Percentiles rank a stretch among this genome's conserved stretches.
These are phyloP conservation scores for Scedosporium aurantiacum DNA, from an alignment of 2,329 filamentous ascomycete genomes.

Conservation along the genomic window DNA sequence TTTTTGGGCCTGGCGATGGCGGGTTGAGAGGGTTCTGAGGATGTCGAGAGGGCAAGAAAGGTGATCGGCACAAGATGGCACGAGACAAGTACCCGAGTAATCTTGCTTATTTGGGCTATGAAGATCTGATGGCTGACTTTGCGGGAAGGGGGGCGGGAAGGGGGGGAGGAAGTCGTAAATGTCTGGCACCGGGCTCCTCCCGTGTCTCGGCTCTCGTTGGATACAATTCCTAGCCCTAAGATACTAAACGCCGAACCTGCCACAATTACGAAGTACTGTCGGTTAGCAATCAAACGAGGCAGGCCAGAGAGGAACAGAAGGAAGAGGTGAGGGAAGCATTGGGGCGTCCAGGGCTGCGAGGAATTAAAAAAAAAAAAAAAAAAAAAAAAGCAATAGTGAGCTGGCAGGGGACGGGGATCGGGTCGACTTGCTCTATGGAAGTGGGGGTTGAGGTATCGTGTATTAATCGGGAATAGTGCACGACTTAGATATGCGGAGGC, in stretches of 20 bases:
- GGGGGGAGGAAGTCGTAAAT: background rate
- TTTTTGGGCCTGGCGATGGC: background rate
- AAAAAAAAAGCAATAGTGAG: background rate
- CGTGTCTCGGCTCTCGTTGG: background rate
- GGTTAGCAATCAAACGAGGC: background rate
- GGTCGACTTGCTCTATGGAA: background rate
- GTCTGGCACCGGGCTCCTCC: background rate
- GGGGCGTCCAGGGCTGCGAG: background rate
- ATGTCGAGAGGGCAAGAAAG: background rate
- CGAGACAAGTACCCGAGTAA: background rate
- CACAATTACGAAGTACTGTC: background rate
- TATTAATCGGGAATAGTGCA: slow-evolving; percentile 1
- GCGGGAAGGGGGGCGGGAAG: background rate
- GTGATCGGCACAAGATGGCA: background rate
- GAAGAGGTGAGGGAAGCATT: background rate
- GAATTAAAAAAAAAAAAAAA: background rate
- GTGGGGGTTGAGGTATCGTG: background rate
- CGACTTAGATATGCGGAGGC: background rate
- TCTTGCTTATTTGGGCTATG: background rate
- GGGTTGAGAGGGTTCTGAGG: no score
- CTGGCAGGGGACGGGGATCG: background rate
- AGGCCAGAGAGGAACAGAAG: background rate
- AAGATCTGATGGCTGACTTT: background rate
- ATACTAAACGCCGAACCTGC: background rate
- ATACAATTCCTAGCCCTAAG: background rate